These are phyloP conservation scores for Paecilomyces dactylethromorphus DNA, from an alignment of 2,329 filamentous ascomycete genomes.

Conservation along the genomic window DNA sequence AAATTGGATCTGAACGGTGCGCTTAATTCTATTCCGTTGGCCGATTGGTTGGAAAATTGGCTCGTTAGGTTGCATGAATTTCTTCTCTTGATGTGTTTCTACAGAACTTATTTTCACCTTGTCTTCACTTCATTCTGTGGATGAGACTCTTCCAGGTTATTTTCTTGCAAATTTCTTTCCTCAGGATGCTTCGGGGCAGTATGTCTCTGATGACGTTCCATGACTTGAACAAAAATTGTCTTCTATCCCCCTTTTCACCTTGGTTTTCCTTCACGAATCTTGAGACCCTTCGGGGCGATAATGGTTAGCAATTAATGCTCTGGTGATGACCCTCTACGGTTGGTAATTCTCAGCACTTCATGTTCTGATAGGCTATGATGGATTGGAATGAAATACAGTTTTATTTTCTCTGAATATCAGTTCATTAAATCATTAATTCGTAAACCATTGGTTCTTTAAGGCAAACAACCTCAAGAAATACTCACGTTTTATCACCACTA, in stretches of 20 bases:
- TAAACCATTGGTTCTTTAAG: background rate
- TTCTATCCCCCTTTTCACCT: background rate
- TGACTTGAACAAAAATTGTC: background rate
- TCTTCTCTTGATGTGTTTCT: background rate
- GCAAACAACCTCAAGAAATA: background rate
- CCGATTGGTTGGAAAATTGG: background rate
- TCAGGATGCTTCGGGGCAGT: background rate
- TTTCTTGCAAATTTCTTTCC: background rate
- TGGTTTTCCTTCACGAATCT: background rate
- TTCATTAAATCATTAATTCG: background rate
- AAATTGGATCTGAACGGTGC: background rate
- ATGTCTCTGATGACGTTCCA: background rate
- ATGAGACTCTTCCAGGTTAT: background rate
- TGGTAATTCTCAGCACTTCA: background rate
- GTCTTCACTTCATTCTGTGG: background rate
- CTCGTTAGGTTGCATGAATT: background rate
- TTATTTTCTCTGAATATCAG: background rate
- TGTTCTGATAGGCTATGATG: background rate
- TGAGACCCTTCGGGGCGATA: background rate
- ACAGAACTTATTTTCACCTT: background rate
- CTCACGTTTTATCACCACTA: background rate
- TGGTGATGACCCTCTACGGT: background rate
- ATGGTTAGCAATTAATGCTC: background rate
- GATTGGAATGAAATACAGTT: background rate
- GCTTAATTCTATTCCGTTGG: background rate